Evolutionary conservation across 139 green algal genomes (phyloP), one percentile per base, ranked within the genome.

Genomic region (Auxenochlorella pyrenoidosa): DNA sequence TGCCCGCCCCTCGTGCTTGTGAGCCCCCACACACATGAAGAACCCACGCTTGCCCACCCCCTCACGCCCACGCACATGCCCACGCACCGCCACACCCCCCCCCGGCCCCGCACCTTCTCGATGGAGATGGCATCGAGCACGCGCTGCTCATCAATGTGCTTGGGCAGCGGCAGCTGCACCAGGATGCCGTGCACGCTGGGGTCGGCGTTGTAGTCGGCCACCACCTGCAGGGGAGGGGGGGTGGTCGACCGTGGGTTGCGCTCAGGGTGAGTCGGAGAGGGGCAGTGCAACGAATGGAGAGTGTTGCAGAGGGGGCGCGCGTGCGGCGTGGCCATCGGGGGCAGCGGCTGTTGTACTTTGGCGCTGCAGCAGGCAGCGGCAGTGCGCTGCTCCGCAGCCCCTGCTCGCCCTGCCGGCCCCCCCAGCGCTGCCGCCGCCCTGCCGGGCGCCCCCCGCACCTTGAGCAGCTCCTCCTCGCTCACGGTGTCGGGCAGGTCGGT

Each of bases 401-500:
- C 18, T 5, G 41, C 51, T 24, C 51, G 5, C n/a, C 2, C 54
- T 58, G 16, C 47, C 34, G 13, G 30, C 30, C 51, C 47, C 76
- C 60, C 2, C 76, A 6, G 4, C 76, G 32, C 47, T 34, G 10
- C 41, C 28, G 28, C 41, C 38, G 63, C 63, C 22, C 63, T n/a
- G 28, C 21, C 2, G 6, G 47, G n/a, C 24, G 13, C 43, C 16
- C 26, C 58, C 5, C 83, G 71, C 80, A 94, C 94, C 78, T 92
- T 89, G 40, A 99, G 88, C 28, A 99, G 88, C 82, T 99, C 97
- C 51, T 97, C 95, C 89, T 99, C 92, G 89, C 85, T 96, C 3
- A 94, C 95, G 41, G 93, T 94, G 24, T 96, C 97, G 5, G 97
- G 95, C 28, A 99, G 92, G 79, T 98, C 94, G 19, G 91, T 92